A percentile compares a stretch with the other conserved stretches of the same genome.
These are phyloP conservation scores for Centrapalus pauciflorus DNA, from an alignment of 129 eudicot genomes.

Conservation along the genomic window DNA sequence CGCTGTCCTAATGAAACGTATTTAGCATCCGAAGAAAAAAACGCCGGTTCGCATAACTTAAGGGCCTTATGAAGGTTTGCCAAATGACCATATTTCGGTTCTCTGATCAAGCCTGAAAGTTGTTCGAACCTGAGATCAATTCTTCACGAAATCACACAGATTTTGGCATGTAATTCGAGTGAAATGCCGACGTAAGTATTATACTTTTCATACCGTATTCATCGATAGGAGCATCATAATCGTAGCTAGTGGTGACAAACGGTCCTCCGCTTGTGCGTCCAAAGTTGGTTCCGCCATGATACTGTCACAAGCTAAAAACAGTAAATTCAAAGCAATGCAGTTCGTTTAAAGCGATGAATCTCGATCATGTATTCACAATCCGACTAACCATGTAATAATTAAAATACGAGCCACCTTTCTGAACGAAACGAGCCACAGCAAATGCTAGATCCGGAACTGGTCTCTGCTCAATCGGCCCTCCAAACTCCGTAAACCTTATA, in stretches of 20 bases:
- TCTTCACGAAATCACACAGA: not conserved
- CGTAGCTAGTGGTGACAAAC: constrained; percentile 89
- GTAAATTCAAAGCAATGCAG: not conserved
- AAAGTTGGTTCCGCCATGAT: constrained; percentile 96
- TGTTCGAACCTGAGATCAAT: not conserved
- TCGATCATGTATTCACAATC: not conserved
- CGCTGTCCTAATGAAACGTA: constrained; percentile 50
- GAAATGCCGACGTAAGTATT: not conserved
- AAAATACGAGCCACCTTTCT: constrained; percentile 73
- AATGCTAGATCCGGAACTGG: constrained; percentile 97
- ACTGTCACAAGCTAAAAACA: constrained; percentile 39
- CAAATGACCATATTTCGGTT: constrained; percentile 86
- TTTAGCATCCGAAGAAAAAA: constrained; percentile 64
- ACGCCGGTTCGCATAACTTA: constrained; percentile 68
- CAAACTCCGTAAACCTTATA: constrained; percentile 85
- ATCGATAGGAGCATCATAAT: constrained; percentile 96
- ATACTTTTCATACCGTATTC: constrained; percentile 67
- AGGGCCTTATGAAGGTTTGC: constrained; percentile 86
- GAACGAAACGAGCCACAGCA: constrained; percentile 88
- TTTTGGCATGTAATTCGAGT: not conserved
- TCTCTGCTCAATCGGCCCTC: constrained; percentile 60
- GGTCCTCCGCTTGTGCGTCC: constrained; percentile 96
- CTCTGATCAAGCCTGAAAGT: constrained; percentile 69
- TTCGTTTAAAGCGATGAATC: not conserved
- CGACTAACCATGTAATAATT: constrained; percentile 91